Base-by-base conservation (phyloP, 1,139 yeast species). In the Kurtzmaniella natalensis region DNA sequence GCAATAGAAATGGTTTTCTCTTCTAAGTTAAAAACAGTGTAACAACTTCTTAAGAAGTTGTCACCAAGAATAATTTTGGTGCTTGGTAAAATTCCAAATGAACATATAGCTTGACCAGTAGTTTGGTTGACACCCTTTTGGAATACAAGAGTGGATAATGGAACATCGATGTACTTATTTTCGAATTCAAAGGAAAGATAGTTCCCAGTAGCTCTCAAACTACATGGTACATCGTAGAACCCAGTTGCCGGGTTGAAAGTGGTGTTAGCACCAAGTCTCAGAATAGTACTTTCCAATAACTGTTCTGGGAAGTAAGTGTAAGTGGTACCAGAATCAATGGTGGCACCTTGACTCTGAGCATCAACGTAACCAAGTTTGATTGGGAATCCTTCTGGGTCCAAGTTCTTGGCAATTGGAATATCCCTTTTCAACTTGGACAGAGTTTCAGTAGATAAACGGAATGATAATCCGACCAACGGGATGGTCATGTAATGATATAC, bases 251-350 rank as follows among this genome's bases (percentile, higher is more conserved):
- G 9, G 31, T 49, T 43, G 38, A 42, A 47, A 8, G 48, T 41
- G 18, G 50, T 55, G 11, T 48, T 37, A 14, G 49, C 43, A 14
- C 47, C 50, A 17, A 55, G 28, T 29, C 36, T 29, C 7, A 34
- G 28, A 6, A 50, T 47, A 24, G 59, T 34, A 9, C 40, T 28
- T 8, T 37, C 32, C 25, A 54, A 37, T 19, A 50, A 43, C 4
- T 44, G 46, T 18, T 43, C 37, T 5, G 59, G 57, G 24, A 64
- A 50, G 38, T 48, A 51, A 19, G 59, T 47, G 36, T 57, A 57
- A n/a, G 72, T 64, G 20, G 70, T 61, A 26, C 72, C 72, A 3
- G 71, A 60, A 41, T 66, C 72, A 22, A 65, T 50, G 10, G 21
- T 26, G 13, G 29, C 29, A 4, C 19, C 19, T n/a, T 17, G 20